Conservation (phyloP, 2,329 filamentous ascomycete genomes). For the Xylaria hypoxylon region DNA sequence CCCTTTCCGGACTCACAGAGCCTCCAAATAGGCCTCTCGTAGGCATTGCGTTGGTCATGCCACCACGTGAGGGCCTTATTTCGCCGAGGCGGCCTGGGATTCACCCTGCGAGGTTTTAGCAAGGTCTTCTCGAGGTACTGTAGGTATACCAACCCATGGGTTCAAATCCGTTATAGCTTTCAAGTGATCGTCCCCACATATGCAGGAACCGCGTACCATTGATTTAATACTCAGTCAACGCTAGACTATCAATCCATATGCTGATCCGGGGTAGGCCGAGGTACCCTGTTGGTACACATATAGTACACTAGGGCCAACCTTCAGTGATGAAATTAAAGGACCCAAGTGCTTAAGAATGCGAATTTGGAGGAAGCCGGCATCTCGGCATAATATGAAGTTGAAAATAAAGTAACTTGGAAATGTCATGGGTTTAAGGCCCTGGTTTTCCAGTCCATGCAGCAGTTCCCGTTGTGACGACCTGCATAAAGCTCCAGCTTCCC, state of each 20-base stretch:
- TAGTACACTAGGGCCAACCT: not conserved
- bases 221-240: slow-evolving; percentile 27
- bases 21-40: slow-evolving; percentile 11
- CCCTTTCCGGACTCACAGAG: slow-evolving; percentile 32
- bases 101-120: slow-evolving; percentile 23
- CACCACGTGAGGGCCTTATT: slow-evolving; percentile 27
- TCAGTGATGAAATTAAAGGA: slow-evolving; percentile 10
- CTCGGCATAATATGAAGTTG: not conserved
- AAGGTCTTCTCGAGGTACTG: slow-evolving; percentile 10
- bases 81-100: slow-evolving; percentile 33
- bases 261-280: slow-evolving; percentile 39
- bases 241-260: slow-evolving; percentile 21
- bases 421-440: not conserved
- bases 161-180: not conserved
- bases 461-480: not conserved
- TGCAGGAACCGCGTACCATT: slow-evolving; percentile 26
- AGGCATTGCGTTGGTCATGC: slow-evolving; percentile 29
- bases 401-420: not conserved
- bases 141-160: slow-evolving; percentile 11
- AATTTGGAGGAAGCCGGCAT: not conserved
- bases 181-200: slow-evolving; percentile 23
- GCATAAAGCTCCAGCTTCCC: slow-evolving; percentile 5
- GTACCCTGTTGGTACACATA: slow-evolving; percentile 15
- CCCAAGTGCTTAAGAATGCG: not conserved
- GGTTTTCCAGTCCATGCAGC: not conserved